These are phyloP conservation scores for Solanum rostratum DNA, from an alignment of 257 asterid species.

Conservation along the genomic window DNA sequence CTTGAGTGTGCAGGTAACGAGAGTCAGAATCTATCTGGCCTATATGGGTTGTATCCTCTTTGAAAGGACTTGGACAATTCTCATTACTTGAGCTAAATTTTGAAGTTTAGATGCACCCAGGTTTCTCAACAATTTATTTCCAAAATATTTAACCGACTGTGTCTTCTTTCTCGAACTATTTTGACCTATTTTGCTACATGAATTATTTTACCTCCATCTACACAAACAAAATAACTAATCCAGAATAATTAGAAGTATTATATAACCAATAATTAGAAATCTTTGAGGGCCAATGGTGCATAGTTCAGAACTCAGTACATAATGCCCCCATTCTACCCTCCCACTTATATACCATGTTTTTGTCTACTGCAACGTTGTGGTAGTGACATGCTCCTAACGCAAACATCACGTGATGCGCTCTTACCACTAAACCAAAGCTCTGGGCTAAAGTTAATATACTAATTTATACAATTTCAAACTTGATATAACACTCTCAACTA, in stretches of 20 bases:
- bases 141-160: not conserved
- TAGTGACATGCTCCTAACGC: not conserved
- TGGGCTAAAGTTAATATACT: not conserved
- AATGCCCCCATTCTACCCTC: not conserved
- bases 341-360: not conserved
- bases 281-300: not conserved
- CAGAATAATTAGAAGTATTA: not conserved
- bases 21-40: not conserved
- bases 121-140: not conserved
- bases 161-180: not conserved
- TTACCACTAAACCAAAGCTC: not conserved
- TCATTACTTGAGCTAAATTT: not conserved
- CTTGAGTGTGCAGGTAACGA: not conserved
- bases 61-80: not conserved
- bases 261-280: not conserved
- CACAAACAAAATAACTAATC: not conserved
- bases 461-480: not conserved
- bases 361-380: not conserved
- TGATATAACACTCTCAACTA: not conserved
- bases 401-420: not conserved
- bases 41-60: not conserved
- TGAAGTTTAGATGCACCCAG: not conserved
- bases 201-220: not conserved
- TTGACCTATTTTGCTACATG: not conserved
- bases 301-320: not conserved